Evolutionary conservation across 2,329 filamentous ascomycete genomes (phyloP), one percentile per base, ranked within the genome.

Genomic region (Mollisiaceae sp.): DNA sequence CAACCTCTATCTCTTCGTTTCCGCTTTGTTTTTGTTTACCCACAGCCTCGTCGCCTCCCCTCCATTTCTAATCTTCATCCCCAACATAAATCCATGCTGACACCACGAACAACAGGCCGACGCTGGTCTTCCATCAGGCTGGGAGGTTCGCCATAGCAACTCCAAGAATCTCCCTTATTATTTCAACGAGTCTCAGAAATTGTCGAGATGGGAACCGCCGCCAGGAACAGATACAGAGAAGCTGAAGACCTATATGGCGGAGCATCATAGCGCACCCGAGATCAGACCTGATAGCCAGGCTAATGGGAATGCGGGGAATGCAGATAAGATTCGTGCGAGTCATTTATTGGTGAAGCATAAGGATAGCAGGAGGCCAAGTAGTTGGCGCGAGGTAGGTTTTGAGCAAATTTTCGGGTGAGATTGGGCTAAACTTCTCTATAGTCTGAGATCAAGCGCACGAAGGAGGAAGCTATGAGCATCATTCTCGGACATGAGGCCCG

Each of bases 161-260:
- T 97, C 93, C 80, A 98, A 97, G 84, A 97, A 97, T 81, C 90
- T 98, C 41, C 95, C 95, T 43, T 99, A 99, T 85, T 99, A 98
- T 84, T 98, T 97, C 90, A 96, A 97, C 81, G 83, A 90, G 55
- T 82, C 81, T 72, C 92, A 93, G 69, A 94, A 94, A 78, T 89
- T 93, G 77, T 98, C 95, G 69, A 88, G 92, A 80, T 99, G 95
- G 95, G 95, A 98, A 77, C 94, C 95, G 2, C 95, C 95, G 9
- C 78, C 86, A 54, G 92, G 90, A 70, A 95, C 94, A 73, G 92
- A 99, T 80, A 91, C 91, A 65, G 93, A 97, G 73, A 93, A 91
- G 81, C 87, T 99, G 70, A 98, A 97, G 85, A 79, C 87, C 68
- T 97, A 96, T 83, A 98, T 99, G 93, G 93, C 91, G 43, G 84